Evolutionary conservation across 1,284 basidiomycete genomes (phyloP).

Genomic region (Anthracocystis panici-leucophaei): DNA sequence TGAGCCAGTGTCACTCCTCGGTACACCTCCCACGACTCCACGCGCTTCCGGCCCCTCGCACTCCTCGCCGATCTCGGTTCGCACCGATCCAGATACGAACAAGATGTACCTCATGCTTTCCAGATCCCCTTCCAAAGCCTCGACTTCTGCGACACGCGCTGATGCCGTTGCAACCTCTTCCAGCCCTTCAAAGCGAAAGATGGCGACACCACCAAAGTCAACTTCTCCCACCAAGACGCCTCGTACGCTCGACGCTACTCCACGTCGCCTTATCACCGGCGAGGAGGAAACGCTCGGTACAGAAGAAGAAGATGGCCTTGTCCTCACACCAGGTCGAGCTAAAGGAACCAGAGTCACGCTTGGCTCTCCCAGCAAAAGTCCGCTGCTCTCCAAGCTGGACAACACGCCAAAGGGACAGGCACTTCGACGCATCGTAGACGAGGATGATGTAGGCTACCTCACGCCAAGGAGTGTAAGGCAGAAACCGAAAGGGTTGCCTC

Average conservation of each 20-base stretch:
- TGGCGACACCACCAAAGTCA: constrained; percentile 23
- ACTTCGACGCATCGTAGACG: constrained; percentile 27
- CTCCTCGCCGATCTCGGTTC: constrained; percentile 49
- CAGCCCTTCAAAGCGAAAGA: constrained; percentile 41
- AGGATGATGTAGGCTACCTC: constrained; percentile 48
- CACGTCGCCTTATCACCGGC: constrained; percentile 28
- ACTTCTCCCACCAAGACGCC: constrained; percentile 44
- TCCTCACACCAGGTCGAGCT: constrained; percentile 44
- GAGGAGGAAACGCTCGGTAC: constrained; percentile 28
- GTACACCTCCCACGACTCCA: constrained; percentile 38
- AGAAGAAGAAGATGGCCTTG: constrained; percentile 51
- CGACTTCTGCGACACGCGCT: not conserved
- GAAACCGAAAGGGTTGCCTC: constrained; percentile 25
- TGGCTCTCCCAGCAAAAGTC: constrained; percentile 36
- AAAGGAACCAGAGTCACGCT: constrained; percentile 40
- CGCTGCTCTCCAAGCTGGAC: constrained; percentile 18
- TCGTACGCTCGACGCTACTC: constrained; percentile 16
- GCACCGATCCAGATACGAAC: constrained; percentile 55
- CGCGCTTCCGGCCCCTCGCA: constrained; percentile 12
- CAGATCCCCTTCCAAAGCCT: constrained; percentile 16
- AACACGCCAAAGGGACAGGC: constrained; percentile 28
- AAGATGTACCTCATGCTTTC: constrained; percentile 49
- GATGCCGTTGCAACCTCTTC: constrained; percentile 3
- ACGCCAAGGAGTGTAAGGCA: constrained; percentile 49
- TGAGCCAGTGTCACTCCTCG: constrained; percentile 18